Base-by-base conservation (phyloP, 1,284 basidiomycete genomes). In the Trametes polyzona region DNA sequence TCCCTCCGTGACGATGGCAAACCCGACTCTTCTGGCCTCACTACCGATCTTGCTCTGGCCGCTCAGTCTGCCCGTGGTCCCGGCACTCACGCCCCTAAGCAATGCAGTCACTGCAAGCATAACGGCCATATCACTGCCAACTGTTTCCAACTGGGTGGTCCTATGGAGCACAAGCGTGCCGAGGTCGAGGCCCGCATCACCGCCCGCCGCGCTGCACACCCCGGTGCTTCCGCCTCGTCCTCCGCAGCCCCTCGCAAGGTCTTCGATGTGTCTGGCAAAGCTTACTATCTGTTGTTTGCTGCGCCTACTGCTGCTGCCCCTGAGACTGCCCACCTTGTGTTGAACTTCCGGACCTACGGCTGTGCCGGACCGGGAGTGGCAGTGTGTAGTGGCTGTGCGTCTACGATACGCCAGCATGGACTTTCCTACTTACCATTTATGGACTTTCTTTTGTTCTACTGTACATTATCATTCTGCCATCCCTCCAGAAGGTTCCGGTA, bases 81-180 rank as follows among this genome's bases (percentile, higher is more conserved):
- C 7, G 2, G 14, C 16, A 19, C 6, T 11, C n/a, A 26, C 33
- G 11, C 17, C 23, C 39, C 10, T 11, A 27, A 17, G 23, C 23
- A 26, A n/a, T 62, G 56, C 36, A 21, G 42, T 17, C 47, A 59
- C 27, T 62, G 56, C 41, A 55, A 58, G 6, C 32, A 30, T 12
- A 29, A 26, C 7, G 52, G 46, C 24, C 60, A 60, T 30, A 6
- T 21, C 19, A 37, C 32, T 4, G 43, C 21, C 2, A 27, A 39
- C 9, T 65, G 56, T 27, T 62, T 16, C 19, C 39, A 50, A 10
- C 36, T 26, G 2, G 47, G 50, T 16, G 56, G 51, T 9, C 41
- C 36, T 14, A 58, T 57, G 51, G 56, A 52, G 6, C 40, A 47
- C 8, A 19, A 24, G 2, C 36, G 36, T 4, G 44, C 47, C 16